Evolutionary conservation across 768 basidiomycete species (phyloP), one percentile per base, ranked within the genome.

Genomic region (Pisolithus microcarpus): DNA sequence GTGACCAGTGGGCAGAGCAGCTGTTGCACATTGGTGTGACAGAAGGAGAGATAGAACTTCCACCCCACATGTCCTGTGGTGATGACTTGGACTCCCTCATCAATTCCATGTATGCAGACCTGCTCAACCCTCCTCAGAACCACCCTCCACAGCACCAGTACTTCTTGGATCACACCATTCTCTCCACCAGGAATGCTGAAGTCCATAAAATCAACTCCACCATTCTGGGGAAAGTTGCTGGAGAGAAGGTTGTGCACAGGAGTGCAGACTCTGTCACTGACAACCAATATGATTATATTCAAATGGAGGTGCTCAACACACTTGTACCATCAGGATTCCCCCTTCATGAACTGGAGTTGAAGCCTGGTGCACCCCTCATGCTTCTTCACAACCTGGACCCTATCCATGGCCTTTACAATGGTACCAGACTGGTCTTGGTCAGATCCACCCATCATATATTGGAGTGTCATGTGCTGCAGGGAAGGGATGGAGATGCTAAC

Each of bases 361-460:
- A 73, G 52, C 15, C 58, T 53, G 63, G 66, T 43, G 57, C 57
- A n/a, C 64, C 72, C 5, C 43, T 78, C 0, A 77, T 79, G 52
- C 54, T 79, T 1, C 58, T 80, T 1, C 47, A 70, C 0, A 79
- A 81, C 55, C 56, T 79, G 16, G 57, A 62, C 43, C 69, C 73
- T 1, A 15, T 49, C 0, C 38, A 60, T 23, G 72, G 73, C 0
- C 55, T 75, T 0, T 74, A 67, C 52, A 73, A 74, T 67, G 75
- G 73, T 2, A 70, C 70, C 1, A 21, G 65, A 0, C 44, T 63
- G 31, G 21, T 23, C 21, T 23, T 23, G 21, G 21, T 23, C 21
- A 23, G 21, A 23, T 23, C 21, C 21, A 23, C 21, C 21, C 21
- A 4, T 23, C 21, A 4, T 23, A 23, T 23, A 23, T 23, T 23